A percentile compares a stretch with the other conserved stretches of the same genome.
Conservation (phyloP, 495 filamentous ascomycete species). For the Extremus antarcticus region DNA sequence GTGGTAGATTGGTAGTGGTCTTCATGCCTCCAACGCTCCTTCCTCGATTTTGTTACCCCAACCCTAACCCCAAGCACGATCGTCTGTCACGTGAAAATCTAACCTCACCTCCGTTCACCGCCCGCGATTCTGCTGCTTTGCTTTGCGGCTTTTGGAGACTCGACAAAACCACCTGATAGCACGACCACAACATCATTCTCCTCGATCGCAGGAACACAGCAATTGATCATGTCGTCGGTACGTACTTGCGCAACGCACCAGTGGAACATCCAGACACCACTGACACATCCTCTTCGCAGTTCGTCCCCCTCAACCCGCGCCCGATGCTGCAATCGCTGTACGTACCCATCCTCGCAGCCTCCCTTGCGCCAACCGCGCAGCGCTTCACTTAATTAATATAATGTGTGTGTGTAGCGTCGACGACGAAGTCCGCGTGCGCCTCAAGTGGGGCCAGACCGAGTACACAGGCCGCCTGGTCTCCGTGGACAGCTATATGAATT, state of each 20-base stretch:
- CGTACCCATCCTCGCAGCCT: slow-evolving; percentile 25
- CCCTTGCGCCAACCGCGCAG: neutral
- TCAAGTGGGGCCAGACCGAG: slow-evolving; percentile 97
- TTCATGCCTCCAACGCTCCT: too few species aligned
- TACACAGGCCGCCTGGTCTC: slow-evolving; percentile 86
- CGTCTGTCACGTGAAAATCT: too few species aligned
- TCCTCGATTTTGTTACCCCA: too few species aligned
- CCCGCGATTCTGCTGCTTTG: too few species aligned
- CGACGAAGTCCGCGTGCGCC: slow-evolving; percentile 75
- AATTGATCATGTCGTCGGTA: neutral
- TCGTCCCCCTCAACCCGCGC: slow-evolving; percentile 81
- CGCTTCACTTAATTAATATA: neutral
- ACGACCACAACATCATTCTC: neutral
- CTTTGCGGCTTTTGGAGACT: too few species aligned
- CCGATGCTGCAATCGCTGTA: slow-evolving; percentile 83
- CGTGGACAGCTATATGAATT: slow-evolving; percentile 98
- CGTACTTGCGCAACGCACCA: neutral
- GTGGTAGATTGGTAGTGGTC: too few species aligned
- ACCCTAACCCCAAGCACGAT: too few species aligned
- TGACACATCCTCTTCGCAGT: slow-evolving; percentile 31
- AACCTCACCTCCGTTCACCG: too few species aligned
- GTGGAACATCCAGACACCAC: slow-evolving; percentile 1
- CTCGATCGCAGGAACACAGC: neutral
- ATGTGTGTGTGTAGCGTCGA: slow-evolving; percentile 51
- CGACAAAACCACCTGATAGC: too few species aligned